Evolutionary conservation across 1,284 basidiomycete species (phyloP).

Genomic region (Ceratobasidium sp.): DNA sequence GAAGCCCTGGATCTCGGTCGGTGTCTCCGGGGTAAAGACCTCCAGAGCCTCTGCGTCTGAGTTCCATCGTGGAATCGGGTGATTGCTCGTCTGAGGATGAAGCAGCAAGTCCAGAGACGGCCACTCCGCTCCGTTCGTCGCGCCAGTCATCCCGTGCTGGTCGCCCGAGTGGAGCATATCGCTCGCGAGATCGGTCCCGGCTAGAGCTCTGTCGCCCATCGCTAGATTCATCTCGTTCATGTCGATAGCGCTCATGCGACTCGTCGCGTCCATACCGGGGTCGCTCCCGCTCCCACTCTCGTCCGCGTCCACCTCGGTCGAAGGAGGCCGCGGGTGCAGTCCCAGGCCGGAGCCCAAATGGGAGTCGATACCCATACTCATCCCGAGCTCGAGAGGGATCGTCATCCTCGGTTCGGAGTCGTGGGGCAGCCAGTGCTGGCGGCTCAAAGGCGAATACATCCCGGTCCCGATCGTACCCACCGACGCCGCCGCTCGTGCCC

Average conservation of each 20-base stretch:
- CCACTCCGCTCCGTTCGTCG: constrained; percentile 29
- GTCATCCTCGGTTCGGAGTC: constrained; percentile 21
- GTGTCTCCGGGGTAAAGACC: constrained; percentile 29
- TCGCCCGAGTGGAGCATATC: constrained; percentile 8
- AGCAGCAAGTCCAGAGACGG: constrained; percentile 33
- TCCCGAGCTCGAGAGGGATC: constrained; percentile 2
- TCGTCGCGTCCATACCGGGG: constrained; percentile 31
- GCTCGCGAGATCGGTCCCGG: constrained; percentile 17
- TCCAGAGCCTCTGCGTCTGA: constrained; percentile 31
- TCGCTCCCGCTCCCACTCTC: constrained; percentile 39
- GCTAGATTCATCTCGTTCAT: neutral
- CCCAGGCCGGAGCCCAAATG: constrained; percentile 37
- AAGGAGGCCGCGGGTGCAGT: constrained; percentile 40
- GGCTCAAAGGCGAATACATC: constrained; percentile 40
- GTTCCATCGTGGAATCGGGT: constrained; percentile 19
- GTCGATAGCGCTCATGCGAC: constrained; percentile 26
- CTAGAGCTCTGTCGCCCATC: constrained; percentile 12
- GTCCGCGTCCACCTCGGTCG: constrained; percentile 36
- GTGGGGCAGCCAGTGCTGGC: constrained; percentile 37
- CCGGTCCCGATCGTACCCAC: constrained; percentile 15
- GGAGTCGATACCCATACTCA: constrained; percentile 23
- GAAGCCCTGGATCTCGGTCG: constrained; percentile 30
- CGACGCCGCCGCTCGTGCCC: constrained; percentile 29
- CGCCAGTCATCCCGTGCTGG: constrained; percentile 16
- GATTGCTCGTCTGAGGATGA: constrained; percentile 36